These are phyloP conservation scores for Medicago lupulina DNA, from an alignment of 306 rosid genomes.

Conservation along the genomic window DNA sequence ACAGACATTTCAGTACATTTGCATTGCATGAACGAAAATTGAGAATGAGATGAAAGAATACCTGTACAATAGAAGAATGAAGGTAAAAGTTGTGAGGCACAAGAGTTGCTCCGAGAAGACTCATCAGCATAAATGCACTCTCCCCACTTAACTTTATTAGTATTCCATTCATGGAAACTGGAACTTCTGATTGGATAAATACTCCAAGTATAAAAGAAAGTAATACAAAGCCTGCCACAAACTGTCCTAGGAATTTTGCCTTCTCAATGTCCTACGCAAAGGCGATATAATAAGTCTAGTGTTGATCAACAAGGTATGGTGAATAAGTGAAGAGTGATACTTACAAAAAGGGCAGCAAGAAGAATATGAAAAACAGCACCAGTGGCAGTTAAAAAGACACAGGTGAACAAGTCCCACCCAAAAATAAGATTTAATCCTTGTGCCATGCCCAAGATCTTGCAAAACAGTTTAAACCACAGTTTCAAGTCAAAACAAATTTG, in stretches of 20 bases:
- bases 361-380: conserved; percentile 68
- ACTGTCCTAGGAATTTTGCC: conserved; percentile 61
- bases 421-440: conserved; percentile 87
- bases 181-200: conserved; percentile 67
- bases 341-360: conserved; percentile 77
- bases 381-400: conserved; percentile 80
- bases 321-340: conserved; percentile 38
- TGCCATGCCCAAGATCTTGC: conserved; percentile 85
- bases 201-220: conserved; percentile 70
- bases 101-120: conserved; percentile 93
- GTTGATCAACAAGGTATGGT: conserved; percentile 15
- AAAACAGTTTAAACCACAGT: conserved; percentile 47
- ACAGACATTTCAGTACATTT: not conserved
- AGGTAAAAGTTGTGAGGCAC: conserved; percentile 96
- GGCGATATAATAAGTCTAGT: conserved; percentile 33
- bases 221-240: conserved; percentile 67
- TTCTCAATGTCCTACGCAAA: conserved; percentile 67
- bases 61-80: conserved; percentile 95
- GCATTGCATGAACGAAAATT: conserved; percentile 11
- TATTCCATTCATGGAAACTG: conserved; percentile 70
- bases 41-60: conserved; percentile 47
- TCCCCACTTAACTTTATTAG: conserved; percentile 78
- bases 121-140: conserved; percentile 86
- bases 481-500: conserved; percentile 24
- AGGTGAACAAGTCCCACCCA: conserved; percentile 96